These are phyloP conservation scores for Phytopythium cucurbitacearum DNA, from an alignment of 352 stramenopile species.

Conservation along the genomic window DNA sequence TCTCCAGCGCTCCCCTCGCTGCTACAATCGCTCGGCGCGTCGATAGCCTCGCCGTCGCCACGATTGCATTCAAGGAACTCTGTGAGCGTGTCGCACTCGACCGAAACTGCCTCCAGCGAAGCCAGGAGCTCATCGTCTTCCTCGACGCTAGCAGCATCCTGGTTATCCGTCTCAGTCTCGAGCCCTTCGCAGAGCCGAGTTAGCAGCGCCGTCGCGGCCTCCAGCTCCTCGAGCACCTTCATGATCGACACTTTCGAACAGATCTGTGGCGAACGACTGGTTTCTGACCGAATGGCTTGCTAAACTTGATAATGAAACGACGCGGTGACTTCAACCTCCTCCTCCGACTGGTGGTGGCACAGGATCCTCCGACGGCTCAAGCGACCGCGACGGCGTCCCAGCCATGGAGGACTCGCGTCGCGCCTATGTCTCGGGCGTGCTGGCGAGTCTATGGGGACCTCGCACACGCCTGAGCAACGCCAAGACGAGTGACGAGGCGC, in stretches of 20 bases:
- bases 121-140: constrained; percentile 8
- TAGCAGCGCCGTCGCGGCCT: neutral
- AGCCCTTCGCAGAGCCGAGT: neutral
- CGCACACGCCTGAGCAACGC: constrained; percentile 27
- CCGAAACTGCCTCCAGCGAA: constrained; percentile 12
- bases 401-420: constrained; percentile 37
- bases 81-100: constrained; percentile 4
- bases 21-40: neutral
- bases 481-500: constrained; percentile 39
- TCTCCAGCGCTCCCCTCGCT: too few species aligned
- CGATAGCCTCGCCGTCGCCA: neutral
- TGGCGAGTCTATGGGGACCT: constrained; percentile 58
- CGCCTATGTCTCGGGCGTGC: constrained; percentile 52
- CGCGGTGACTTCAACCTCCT: neutral
- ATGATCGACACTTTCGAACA: neutral
- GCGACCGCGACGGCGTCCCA: constrained; percentile 25
- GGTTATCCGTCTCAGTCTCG: neutral
- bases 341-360: neutral
- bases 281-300: neutral
- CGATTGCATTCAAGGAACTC: neutral
- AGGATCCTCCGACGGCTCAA: neutral
- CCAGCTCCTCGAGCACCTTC: neutral
- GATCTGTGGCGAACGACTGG: too few species aligned
- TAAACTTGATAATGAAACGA: constrained; percentile 10
- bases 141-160: too few species aligned